phyloP scores from a whole-genome alignment of 768 basidiomycete species.

The Collybia mongolica region DNA sequence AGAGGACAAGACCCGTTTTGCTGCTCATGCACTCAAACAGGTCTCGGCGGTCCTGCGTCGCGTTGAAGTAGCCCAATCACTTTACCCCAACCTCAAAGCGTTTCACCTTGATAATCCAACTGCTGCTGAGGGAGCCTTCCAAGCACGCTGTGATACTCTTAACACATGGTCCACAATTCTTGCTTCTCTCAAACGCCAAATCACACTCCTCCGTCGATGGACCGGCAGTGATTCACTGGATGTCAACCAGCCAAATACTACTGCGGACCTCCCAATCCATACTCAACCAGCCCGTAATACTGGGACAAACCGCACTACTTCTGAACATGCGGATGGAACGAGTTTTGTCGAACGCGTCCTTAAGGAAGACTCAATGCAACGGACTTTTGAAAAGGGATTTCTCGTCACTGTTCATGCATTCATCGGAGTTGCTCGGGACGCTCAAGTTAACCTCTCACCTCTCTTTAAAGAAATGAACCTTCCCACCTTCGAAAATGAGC shows the following conservation, averaged over 20 bases:
- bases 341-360: slow-evolving; percentile 93
- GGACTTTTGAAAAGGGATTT: slow-evolving; percentile 90
- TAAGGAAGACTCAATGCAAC: slow-evolving; percentile 95
- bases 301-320: slow-evolving; percentile 25
- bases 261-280: slow-evolving; percentile 51
- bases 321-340: slow-evolving; percentile 62
- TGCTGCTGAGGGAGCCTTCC: slow-evolving; percentile 66
- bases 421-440: slow-evolving; percentile 81
- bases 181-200: slow-evolving; percentile 79
- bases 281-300: slow-evolving; percentile 23
- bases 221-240: slow-evolving; percentile 91
- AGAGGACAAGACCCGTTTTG: slow-evolving; percentile 32
- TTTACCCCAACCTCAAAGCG: slow-evolving; percentile 83
- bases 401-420: slow-evolving; percentile 85
- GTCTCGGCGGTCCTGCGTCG: slow-evolving; percentile 68
- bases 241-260: slow-evolving; percentile 77
- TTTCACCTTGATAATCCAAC: slow-evolving; percentile 76
- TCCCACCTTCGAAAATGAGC: slow-evolving; percentile 85
- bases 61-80: slow-evolving; percentile 78
- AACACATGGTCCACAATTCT: slow-evolving; percentile 92
- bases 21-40: slow-evolving; percentile 53
- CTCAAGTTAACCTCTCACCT: slow-evolving; percentile 76
- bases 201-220: slow-evolving; percentile 83
- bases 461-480: slow-evolving; percentile 87
- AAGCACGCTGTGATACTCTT: slow-evolving; percentile 83